A percentile compares a stretch with the other conserved stretches of the same genome.
Evolutionary conservation across 1,284 basidiomycete genomes (phyloP).

Genomic region (Sphagnurus paluster): DNA sequence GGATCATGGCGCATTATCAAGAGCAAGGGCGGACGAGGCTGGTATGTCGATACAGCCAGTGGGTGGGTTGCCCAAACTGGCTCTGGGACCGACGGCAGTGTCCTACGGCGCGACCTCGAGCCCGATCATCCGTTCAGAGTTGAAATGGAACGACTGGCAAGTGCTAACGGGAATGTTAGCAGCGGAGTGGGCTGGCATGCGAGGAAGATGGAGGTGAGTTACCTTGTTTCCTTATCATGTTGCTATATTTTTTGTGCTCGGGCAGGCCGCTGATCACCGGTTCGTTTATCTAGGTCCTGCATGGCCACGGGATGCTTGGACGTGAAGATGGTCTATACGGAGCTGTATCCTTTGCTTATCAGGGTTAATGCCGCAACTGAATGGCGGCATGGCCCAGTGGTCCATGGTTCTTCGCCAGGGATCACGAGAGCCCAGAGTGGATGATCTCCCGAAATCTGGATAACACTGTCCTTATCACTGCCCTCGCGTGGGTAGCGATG

Average conservation of each 20-base stretch:
- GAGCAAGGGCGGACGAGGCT: constrained; percentile 92
- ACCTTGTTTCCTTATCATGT: constrained; percentile 3
- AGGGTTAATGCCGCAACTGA: no score
- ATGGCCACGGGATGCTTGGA: constrained; percentile 88
- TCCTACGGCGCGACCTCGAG: constrained; percentile 62
- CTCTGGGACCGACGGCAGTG: constrained; percentile 30
- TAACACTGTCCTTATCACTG: no score
- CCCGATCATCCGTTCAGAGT: constrained; percentile 63
- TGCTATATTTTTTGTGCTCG: constrained; percentile 8
- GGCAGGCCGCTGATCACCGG: no score
- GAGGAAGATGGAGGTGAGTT: constrained; percentile 92
- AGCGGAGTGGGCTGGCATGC: constrained; percentile 95
- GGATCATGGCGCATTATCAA: constrained; percentile 85
- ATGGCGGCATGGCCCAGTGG: no score
- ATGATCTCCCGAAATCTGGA: no score
- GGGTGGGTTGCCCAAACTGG: constrained; percentile 66
- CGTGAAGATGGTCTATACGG: constrained; percentile 92
- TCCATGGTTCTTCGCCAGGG: no score
- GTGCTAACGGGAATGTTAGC: constrained; percentile 85
- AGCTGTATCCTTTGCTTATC: constrained; percentile 90
- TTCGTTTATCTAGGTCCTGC: constrained; percentile 64
- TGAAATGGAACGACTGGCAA: constrained; percentile 73
- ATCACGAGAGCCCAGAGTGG: no score
- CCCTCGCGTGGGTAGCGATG: no score
- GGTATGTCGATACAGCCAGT: constrained; percentile 90